These are phyloP conservation scores for Chiua sp. DNA, from an alignment of 1,284 basidiomycete genomes.

Conservation along the genomic window DNA sequence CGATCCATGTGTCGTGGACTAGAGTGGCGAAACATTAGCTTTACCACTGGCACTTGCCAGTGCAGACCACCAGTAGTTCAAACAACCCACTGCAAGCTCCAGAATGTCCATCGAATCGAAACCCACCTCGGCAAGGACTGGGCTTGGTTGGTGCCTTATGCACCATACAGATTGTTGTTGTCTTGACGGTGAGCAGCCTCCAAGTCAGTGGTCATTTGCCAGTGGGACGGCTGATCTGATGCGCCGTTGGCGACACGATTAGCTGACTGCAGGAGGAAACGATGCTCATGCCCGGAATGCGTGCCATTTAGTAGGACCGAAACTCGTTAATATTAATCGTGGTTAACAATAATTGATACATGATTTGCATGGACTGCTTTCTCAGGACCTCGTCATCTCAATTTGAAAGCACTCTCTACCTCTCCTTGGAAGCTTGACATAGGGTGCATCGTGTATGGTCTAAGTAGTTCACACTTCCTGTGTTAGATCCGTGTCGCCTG, in stretches of 20 bases:
- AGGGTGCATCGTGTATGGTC: not conserved
- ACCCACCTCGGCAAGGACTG: constrained; percentile 15
- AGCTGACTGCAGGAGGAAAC: too few species aligned
- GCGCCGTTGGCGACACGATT: too few species aligned
- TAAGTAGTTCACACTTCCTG: not conserved
- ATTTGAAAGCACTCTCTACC: too few species aligned
- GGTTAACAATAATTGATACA: too few species aligned
- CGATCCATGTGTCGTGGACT: constrained; percentile 17
- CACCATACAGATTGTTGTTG: not conserved
- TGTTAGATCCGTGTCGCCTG: not conserved
- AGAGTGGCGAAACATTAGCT: constrained; percentile 27
- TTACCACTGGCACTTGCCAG: constrained; percentile 16
- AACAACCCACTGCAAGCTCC: constrained; percentile 15
- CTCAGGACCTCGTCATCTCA: not conserved
- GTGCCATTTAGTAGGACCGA: too few species aligned
- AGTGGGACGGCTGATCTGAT: too few species aligned
- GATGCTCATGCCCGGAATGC: too few species aligned
- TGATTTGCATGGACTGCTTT: too few species aligned
- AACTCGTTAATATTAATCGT: too few species aligned
- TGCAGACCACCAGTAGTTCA: constrained; percentile 32
- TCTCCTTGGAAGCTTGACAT: not conserved
- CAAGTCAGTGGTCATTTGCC: too few species aligned
- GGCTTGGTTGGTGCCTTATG: constrained; percentile 21
- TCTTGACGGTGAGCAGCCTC: too few species aligned
- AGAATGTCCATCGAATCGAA: not conserved